Percentiles rank a stretch among this genome's conserved stretches.
Conservation (phyloP, 345 rosid species). For the Orychophragmus violaceus region DNA sequence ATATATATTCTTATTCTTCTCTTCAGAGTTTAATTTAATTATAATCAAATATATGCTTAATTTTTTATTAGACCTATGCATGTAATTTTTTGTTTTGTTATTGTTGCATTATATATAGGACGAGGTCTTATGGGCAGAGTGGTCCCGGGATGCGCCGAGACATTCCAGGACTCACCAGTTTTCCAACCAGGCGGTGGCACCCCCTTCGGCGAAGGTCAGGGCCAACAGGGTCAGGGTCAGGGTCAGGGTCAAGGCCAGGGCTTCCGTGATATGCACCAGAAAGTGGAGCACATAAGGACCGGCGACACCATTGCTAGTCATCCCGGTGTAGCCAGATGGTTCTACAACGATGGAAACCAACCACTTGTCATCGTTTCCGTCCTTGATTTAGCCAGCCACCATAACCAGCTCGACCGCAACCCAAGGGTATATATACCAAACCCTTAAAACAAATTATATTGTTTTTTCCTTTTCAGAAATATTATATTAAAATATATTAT, state of each 20-base stretch:
- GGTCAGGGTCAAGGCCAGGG: not conserved
- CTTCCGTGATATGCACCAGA: conserved; percentile 58
- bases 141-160: conserved; percentile 67
- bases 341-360: conserved; percentile 47
- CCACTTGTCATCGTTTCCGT: conserved; percentile 40
- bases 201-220: conserved; percentile 8
- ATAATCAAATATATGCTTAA: not conserved
- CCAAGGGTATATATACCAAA: conserved; percentile 46
- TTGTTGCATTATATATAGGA: conserved; percentile 22
- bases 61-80: not conserved
- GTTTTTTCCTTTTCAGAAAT: too few relatives aligned
- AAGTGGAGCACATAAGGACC: conserved; percentile 36
- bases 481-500: too few relatives aligned
- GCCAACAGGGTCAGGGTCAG: conserved; percentile 18
- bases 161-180: conserved; percentile 38
- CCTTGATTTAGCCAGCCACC: conserved; percentile 34
- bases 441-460: not conserved
- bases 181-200: conserved; percentile 17
- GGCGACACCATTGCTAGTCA: conserved; percentile 52
- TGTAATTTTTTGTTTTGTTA: not conserved
- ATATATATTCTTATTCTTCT: too few relatives aligned
- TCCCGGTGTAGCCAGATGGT: conserved; percentile 54
- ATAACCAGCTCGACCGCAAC: conserved; percentile 52
- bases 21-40: not conserved
- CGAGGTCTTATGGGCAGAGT: conserved; percentile 39